phyloP scores from a whole-genome alignment of 441 rosid species.

The Syzygium syzygioides region DNA sequence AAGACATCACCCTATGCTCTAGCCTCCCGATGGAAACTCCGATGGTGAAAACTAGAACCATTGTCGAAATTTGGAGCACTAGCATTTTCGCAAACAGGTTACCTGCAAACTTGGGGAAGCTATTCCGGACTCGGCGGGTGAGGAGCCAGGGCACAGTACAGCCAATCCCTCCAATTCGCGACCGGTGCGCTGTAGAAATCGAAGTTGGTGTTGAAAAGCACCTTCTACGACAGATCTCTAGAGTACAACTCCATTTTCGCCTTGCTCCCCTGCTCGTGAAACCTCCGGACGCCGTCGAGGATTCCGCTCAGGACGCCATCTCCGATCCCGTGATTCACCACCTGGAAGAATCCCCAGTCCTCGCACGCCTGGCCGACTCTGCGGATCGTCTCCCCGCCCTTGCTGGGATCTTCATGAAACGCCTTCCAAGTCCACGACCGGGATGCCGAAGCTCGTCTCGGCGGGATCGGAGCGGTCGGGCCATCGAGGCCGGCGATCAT shows the following conservation, averaged over 20 bases:
- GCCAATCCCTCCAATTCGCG: conserved; percentile 36
- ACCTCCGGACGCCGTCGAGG: conserved; percentile 15
- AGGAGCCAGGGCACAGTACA: conserved; percentile 27
- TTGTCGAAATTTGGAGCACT: neutral
- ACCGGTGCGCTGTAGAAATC: conserved; percentile 10
- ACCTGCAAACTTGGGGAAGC: conserved; percentile 6
- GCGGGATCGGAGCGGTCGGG: neutral
- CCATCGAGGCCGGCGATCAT: neutral
- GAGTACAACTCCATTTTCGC: conserved; percentile 26
- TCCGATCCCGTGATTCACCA: conserved; percentile 43
- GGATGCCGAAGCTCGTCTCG: neutral
- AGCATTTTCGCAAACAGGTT: neutral
- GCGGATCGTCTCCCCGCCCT: neutral
- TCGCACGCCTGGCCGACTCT: conserved; percentile 8
- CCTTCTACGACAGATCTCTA: conserved; percentile 16
- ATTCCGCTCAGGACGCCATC: conserved; percentile 20
- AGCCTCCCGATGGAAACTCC: neutral
- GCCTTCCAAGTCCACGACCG: conserved; percentile 1
- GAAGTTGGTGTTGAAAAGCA: conserved; percentile 21
- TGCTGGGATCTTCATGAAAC: neutral
- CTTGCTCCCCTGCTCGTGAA: conserved; percentile 29
- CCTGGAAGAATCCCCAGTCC: conserved; percentile 32
- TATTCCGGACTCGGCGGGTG: conserved; percentile 12
- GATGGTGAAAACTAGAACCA: rapidly evolving
- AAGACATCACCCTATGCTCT: neutral